These are phyloP conservation scores for Fraxinus nigra DNA, from an alignment of 305 asterid genomes.

Conservation along the genomic window DNA sequence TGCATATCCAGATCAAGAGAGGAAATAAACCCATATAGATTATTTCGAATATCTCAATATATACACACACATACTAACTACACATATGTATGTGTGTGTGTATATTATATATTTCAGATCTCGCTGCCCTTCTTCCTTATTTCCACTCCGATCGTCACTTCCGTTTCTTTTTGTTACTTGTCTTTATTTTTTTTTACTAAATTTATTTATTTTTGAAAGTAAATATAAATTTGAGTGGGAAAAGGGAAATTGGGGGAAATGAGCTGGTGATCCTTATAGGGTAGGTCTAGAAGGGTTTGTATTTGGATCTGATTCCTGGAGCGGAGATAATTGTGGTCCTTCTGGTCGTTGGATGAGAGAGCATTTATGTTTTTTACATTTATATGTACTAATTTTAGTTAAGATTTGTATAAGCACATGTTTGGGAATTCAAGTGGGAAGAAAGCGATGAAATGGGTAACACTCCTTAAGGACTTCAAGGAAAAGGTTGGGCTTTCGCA, in stretches of 20 bases:
- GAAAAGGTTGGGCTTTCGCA: constrained; percentile 90
- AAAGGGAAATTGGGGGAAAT: constrained; percentile 18
- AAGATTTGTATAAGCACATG: constrained; percentile 34
- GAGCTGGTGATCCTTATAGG: constrained; percentile 69
- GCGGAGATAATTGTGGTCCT: constrained; percentile 16
- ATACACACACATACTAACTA: constrained; percentile 6
- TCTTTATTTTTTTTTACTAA: background rate
- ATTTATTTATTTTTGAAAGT: background rate
- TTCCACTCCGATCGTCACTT: constrained; percentile 46
- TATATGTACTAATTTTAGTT: constrained; percentile 22
- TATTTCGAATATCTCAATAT: constrained; percentile 20
- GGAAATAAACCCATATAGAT: constrained; percentile 2
- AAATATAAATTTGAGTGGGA: background rate
- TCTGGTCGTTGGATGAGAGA: constrained; percentile 62
- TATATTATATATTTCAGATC: constrained; percentile 44
- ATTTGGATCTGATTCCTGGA: constrained; percentile 60
- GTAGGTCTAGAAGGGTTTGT: constrained; percentile 63
- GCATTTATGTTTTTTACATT: constrained; percentile 27
- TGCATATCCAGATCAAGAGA: background rate
- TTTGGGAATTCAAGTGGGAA: constrained; percentile 57
- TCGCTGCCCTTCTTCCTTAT: constrained; percentile 38
- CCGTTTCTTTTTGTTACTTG: constrained; percentile 19
- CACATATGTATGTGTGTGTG: constrained; percentile 13
- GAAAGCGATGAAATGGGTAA: constrained; percentile 96
- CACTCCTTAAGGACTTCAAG: constrained; percentile 96